phyloP scores from a whole-genome alignment of 495 filamentous ascomycete genomes.

The Diplogelasinospora grovesii region DNA sequence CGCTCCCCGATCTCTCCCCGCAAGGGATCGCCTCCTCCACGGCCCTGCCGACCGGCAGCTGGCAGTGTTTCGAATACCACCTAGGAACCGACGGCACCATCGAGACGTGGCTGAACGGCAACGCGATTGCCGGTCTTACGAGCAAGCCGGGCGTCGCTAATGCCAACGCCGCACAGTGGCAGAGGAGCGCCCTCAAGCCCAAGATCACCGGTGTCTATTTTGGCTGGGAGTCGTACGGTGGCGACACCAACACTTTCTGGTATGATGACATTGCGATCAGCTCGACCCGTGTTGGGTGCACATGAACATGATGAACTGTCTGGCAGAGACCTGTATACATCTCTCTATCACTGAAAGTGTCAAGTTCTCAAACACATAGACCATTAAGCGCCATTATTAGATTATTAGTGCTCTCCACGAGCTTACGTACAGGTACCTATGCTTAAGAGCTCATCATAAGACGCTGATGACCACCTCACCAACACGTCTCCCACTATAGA shows the following conservation, averaged over 20 bases:
- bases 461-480: constrained; percentile 31
- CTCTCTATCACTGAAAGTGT: too few relatives aligned
- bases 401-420: too few relatives aligned
- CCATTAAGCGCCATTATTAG: too few relatives aligned
- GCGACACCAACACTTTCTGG: constrained; percentile 53
- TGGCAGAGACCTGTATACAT: too few relatives aligned
- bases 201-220: constrained; percentile 50
- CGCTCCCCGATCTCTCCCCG: constrained; percentile 51
- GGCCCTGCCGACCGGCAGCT: constrained; percentile 39
- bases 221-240: constrained; percentile 54
- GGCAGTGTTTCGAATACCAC: constrained; percentile 55
- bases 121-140: constrained; percentile 43
- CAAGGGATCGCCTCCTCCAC: constrained; percentile 46
- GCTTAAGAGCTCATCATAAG: too few relatives aligned
- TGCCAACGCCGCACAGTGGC: constrained; percentile 46
- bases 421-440: too few relatives aligned
- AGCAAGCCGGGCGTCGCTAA: constrained; percentile 36
- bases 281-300: constrained; percentile 43
- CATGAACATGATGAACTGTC: too few relatives aligned
- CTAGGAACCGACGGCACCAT: constrained; percentile 47
- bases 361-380: too few relatives aligned
- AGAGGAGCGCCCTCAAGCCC: constrained; percentile 37
- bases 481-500: constrained; percentile 24
- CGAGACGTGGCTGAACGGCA: constrained; percentile 51
- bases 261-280: constrained; percentile 47